Conservation (phyloP, 306 rosid species). For the Inga leiocalycina region DNA sequence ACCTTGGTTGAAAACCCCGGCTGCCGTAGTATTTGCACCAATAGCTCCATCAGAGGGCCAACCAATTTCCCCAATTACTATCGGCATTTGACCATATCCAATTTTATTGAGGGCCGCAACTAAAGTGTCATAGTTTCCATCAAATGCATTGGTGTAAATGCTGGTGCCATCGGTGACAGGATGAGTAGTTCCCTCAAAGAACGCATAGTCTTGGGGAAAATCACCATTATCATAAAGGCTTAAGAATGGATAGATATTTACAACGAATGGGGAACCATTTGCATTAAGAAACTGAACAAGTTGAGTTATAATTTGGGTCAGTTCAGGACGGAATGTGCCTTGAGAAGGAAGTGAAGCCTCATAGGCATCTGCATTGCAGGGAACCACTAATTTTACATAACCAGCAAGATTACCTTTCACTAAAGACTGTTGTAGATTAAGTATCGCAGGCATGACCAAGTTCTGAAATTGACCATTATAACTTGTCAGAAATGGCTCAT, state of each 20-base stretch:
- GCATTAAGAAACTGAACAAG: slow-evolving; percentile 80
- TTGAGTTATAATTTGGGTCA: slow-evolving; percentile 73
- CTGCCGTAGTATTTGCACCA: slow-evolving; percentile 87
- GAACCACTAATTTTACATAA: slow-evolving; percentile 86
- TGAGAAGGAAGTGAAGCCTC: slow-evolving; percentile 89
- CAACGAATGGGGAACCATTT: slow-evolving; percentile 91
- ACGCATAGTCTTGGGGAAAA: slow-evolving; percentile 95
- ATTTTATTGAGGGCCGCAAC: slow-evolving; percentile 81
- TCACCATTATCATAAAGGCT: slow-evolving; percentile 83
- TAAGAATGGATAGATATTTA: slow-evolving; percentile 91
- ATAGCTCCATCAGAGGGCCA: slow-evolving; percentile 96
- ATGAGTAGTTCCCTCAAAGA: slow-evolving; percentile 92
- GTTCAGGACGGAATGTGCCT: slow-evolving; percentile 86
- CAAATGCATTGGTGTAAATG: slow-evolving; percentile 90
- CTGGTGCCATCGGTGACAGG: slow-evolving; percentile 79
- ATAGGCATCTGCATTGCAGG: slow-evolving; percentile 97
- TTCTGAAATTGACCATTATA: slow-evolving; percentile 77
- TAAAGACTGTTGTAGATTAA: slow-evolving; percentile 86
- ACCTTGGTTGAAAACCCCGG: slow-evolving; percentile 87
- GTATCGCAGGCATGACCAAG: slow-evolving; percentile 74
- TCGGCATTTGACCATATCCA: slow-evolving; percentile 93
- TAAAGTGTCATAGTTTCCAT: slow-evolving; percentile 91
- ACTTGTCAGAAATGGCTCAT: slow-evolving; percentile 89
- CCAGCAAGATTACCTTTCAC: slow-evolving; percentile 79
- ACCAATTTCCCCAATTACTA: slow-evolving; percentile 85